Base-by-base conservation (phyloP, 306 rosid genomes). In the Lathyrus sativus region DNA sequence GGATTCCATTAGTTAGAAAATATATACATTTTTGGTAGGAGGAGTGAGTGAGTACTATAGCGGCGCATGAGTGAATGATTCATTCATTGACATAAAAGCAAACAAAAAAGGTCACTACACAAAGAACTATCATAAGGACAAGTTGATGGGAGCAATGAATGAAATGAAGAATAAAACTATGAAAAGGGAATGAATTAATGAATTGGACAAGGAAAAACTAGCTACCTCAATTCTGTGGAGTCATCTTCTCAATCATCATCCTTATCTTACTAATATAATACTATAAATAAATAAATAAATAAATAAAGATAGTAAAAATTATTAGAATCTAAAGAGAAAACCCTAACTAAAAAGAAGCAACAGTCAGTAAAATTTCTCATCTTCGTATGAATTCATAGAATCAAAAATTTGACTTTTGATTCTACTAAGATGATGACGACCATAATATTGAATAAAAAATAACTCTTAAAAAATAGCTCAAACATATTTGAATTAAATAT, bases 1-100 rank as follows among this genome's bases (percentile, higher is more conserved):
- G 85, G 85, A 74, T 60, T 63, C 73, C 61, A 70, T 59, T 46
- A 56, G n/a, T 45, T 58, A 59, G 44, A 35, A 15, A 37, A 12
- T 38, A 26, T 31, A 55, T n/a, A 69, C 18, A 51, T 29, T 11
- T n/a, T 59, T 59, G 45, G 65, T 59, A 59, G 77, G 58, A 53
- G 57, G 26, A 7, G 1, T 28, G 35, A 4, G 35, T 4, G 35
- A 50, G 66, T 60, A 78, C 80, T 59, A 77, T 60, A 78, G 82
- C 80, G 80, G 78, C 85, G 85, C 85, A 74, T 72, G 83, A 74
- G 56, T 13, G 78, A 70, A 74, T 82, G 59, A 81, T 74, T 69
- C 74, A 71, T 62, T 61, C 59, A 53, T 31, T 22, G 26, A 8
- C 15, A 45, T n/a, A 18, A 70, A 74, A 77, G 80, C 78, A 74